Evolutionary conservation across 2,329 filamentous ascomycete genomes (phyloP).

Genomic region (Alternaria arborescens): DNA sequence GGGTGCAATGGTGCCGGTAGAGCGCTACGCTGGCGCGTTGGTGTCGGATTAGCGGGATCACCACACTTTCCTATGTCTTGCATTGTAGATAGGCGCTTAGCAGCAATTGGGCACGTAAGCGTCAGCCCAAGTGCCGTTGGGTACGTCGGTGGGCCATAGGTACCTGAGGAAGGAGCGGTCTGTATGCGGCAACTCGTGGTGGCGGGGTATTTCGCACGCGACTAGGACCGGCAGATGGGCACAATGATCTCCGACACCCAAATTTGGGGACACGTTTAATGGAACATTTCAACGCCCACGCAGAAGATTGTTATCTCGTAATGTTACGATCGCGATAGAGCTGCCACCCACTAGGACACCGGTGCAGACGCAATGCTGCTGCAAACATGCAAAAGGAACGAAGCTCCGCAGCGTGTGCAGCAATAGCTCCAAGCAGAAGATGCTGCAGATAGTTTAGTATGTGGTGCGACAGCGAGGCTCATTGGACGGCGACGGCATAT

Average conservation of each 20-base stretch:
- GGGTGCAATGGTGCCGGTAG: slow-evolving; percentile 6
- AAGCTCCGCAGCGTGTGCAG: slow-evolving; percentile 20
- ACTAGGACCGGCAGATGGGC: slow-evolving; percentile 20
- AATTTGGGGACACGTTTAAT: slow-evolving; percentile 2
- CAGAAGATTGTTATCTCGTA: slow-evolving; percentile 21
- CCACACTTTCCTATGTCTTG: slow-evolving; percentile 26
- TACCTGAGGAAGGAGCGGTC: slow-evolving; percentile 23
- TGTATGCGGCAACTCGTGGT: slow-evolving; percentile 20
- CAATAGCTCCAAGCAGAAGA: slow-evolving; percentile 31
- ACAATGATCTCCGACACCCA: slow-evolving; percentile 5
- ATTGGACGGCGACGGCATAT: slow-evolving; percentile 28
- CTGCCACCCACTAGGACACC: slow-evolving; percentile 7
- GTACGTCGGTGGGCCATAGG: slow-evolving; percentile 3
- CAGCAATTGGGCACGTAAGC: slow-evolving; percentile 37
- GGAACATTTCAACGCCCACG: slow-evolving; percentile 4
- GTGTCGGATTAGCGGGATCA: slow-evolving; percentile 28
- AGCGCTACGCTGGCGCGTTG: slow-evolving; percentile 20
- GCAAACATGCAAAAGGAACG: slow-evolving; percentile 24
- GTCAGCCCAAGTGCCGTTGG: slow-evolving; percentile 25
- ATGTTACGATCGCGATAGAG: slow-evolving; percentile 11
- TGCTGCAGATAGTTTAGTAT: slow-evolving; percentile 33
- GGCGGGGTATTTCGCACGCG: slow-evolving; percentile 22
- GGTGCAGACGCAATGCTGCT: slow-evolving; percentile 20
- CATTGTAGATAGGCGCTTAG: slow-evolving; percentile 28
- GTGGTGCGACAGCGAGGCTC: slow-evolving; percentile 22